Base-by-base conservation (phyloP, 495 filamentous ascomycete genomes). In the Pyrenula massariospora region DNA sequence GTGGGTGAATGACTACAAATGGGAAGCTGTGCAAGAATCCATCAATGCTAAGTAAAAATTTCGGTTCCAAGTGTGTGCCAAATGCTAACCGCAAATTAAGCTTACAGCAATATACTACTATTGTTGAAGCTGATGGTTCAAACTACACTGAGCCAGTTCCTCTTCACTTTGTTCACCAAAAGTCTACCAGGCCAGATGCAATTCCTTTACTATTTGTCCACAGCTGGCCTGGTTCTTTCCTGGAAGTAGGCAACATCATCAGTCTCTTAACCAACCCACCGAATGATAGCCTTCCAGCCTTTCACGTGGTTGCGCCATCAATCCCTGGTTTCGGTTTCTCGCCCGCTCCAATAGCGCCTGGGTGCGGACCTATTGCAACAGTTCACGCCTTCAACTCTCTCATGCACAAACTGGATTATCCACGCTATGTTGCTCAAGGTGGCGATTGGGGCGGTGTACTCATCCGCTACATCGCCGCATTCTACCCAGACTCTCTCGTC, bases 151-250 rank as follows among this genome's bases (percentile, higher is more conserved):
- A 60, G 53, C 50, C 56, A 2, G 11, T 66, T 15, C 49, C 56
- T 24, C 57, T 66, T 50, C 62, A 66, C 52, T 66, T 66, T 53
- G 42, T 61, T 11, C 62, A 66, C 24, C 54, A 58, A 3, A 56
- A 25, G 15, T 56, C 63, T 1, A n/a, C 57, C 1, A 1, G 20
- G 1, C n/a, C 55, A 10, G 56, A 62, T 31, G 63, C 68, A 12
- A 70, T 69, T 12, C 70, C 69, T 10, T 55, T 71, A 10, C 62
- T 73, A 21, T 59, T 73, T 31, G 50, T 70, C 36, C 66, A 71
- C 54, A 66, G 70, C 22, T 73, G 72, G 70, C 70, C 70, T 1
- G 69, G 71, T 12, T 70, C 69, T 21, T 72, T 72, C 53, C 58
- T 63, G 15, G 69, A 73, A 55, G 66, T 67, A 12, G 54, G 50